A percentile compares a stretch with the other conserved stretches of the same genome.
These are phyloP conservation scores for Aspergillus pseudotamarii DNA, from an alignment of 2,329 filamentous ascomycete genomes.

Conservation along the genomic window DNA sequence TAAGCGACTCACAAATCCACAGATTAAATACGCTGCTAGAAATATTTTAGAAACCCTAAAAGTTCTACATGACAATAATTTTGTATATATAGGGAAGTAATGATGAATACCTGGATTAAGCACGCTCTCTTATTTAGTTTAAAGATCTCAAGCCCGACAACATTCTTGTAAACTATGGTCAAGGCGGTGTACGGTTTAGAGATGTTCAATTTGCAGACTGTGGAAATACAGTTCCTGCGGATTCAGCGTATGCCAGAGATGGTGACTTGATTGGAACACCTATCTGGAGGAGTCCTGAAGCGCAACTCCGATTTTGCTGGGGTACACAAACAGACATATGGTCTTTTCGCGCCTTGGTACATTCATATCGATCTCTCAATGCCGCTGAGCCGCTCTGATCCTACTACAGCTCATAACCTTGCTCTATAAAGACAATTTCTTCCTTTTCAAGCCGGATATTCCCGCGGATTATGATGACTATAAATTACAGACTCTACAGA, in stretches of 20 bases:
- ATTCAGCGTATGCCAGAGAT: conserved; percentile 20
- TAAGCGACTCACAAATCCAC: not conserved
- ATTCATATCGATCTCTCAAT: not conserved
- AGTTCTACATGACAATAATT: conserved; percentile 19
- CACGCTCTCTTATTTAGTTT: not conserved
- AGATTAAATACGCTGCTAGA: conserved; percentile 18
- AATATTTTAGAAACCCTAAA: conserved; percentile 19
- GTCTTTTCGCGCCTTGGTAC: conserved; percentile 29
- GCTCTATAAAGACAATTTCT: conserved; percentile 21
- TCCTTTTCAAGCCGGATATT: conserved; percentile 27
- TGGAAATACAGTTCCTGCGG: conserved; percentile 19
- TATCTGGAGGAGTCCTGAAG: conserved; percentile 29
- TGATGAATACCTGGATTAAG: not conserved
- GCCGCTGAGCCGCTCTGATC: not conserved
- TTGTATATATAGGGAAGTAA: conserved; percentile 24
- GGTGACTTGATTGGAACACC: conserved; percentile 23
- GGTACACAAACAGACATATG: conserved; percentile 31
- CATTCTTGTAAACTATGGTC: conserved; percentile 24
- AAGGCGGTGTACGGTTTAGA: conserved; percentile 17
- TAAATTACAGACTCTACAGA: conserved; percentile 24
- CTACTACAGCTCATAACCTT: conserved; percentile 22
- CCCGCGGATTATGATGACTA: conserved; percentile 25
- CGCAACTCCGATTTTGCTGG: conserved; percentile 26
- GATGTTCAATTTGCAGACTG: conserved; percentile 28
- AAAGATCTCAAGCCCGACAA: conserved; percentile 30